A percentile compares a stretch with the other conserved stretches of the same genome.
These are phyloP conservation scores for Coprinopsis sp. DNA, from an alignment of 768 basidiomycete genomes.

Conservation along the genomic window DNA sequence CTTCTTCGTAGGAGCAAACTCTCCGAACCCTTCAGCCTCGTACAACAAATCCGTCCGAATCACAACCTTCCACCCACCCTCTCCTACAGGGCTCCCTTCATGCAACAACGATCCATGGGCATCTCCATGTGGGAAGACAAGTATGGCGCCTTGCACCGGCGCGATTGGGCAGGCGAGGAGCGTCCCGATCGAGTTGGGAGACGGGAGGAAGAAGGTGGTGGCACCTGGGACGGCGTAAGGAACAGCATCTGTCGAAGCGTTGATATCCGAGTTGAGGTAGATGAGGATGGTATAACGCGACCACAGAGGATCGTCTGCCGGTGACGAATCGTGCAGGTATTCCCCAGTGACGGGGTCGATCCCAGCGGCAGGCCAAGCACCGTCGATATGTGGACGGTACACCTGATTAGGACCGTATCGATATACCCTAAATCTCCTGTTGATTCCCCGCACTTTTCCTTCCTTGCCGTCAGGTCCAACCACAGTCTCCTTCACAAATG, in stretches of 20 bases:
- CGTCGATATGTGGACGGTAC: neutral
- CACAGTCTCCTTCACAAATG: neutral
- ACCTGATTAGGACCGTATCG: neutral
- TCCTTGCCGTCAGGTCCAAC: neutral
- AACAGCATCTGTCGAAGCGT: too few relatives aligned
- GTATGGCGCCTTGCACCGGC: neutral
- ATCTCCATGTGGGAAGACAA: neutral
- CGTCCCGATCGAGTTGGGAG: neutral
- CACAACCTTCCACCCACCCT: neutral
- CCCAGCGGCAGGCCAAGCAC: slow-evolving; percentile 1
- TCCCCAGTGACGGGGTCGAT: neutral
- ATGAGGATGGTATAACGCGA: neutral
- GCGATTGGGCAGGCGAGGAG: neutral
- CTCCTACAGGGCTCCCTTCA: neutral
- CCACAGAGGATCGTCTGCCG: neutral
- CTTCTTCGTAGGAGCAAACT: neutral
- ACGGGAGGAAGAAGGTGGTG: slow-evolving; percentile 1
- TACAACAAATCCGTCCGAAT: neutral
- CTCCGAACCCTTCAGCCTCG: neutral
- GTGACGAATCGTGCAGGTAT: neutral
- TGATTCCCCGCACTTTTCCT: neutral
- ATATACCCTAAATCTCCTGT: neutral
- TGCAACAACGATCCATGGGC: neutral
- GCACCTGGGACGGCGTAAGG: neutral
- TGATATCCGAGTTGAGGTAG: slow-evolving; percentile 2